Percentiles rank a stretch among this genome's conserved stretches.
Evolutionary conservation across 129 eudicot species (phyloP).

Genomic region (Glebionis coronaria): DNA sequence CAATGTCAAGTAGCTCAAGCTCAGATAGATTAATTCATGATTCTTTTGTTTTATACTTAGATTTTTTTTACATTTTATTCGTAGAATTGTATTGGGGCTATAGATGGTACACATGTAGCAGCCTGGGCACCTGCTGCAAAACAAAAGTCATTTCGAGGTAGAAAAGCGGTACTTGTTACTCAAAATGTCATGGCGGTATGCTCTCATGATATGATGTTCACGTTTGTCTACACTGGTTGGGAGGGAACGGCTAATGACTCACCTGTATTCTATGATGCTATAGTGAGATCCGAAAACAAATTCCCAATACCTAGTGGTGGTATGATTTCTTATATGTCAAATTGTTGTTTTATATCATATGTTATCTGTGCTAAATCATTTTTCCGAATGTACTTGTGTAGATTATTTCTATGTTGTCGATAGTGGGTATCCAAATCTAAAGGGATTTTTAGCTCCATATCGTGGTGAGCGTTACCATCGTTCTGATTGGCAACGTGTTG

Average conservation of each 20-base stretch:
- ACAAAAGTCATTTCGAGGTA: neutral
- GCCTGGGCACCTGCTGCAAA: too few species aligned
- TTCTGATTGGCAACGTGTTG: too few species aligned
- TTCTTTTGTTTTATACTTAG: neutral
- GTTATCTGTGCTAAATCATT: neutral
- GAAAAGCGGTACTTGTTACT: neutral
- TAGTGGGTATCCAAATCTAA: too few species aligned
- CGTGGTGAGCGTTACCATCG: too few species aligned
- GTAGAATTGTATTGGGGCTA: neutral
- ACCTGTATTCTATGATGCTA: neutral
- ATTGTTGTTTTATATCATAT: neutral
- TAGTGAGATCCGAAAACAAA: too few species aligned
- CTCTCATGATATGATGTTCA: slow-evolving; percentile 10
- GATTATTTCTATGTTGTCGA: neutral
- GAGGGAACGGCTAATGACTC: neutral
- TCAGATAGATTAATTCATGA: too few species aligned
- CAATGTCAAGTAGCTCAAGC: too few species aligned
- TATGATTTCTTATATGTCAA: too few species aligned
- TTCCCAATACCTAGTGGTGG: too few species aligned
- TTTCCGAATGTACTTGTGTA: neutral
- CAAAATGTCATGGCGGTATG: neutral
- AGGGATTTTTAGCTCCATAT: too few species aligned
- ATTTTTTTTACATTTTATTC: neutral
- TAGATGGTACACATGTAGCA: too few species aligned
- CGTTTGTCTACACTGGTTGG: neutral